Evolutionary conservation across 2,329 filamentous ascomycete species (phyloP).

Genomic region (Dactylellina parvicollis): DNA sequence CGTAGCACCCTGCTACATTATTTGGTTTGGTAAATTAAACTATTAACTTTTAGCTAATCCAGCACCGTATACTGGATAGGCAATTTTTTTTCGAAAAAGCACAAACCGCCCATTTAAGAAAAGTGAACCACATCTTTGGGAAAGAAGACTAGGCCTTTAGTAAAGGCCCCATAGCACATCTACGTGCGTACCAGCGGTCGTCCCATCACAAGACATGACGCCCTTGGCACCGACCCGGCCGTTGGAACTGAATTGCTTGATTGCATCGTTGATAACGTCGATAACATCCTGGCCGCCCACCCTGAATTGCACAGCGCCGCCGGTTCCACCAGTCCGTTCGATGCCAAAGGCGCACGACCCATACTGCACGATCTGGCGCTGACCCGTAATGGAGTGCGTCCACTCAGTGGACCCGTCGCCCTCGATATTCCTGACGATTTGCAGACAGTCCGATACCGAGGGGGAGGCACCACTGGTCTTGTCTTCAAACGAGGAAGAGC

Average conservation of each 20-base stretch:
- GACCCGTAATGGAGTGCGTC: constrained; percentile 48
- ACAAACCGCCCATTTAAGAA: too few relatives aligned
- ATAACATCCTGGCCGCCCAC: constrained; percentile 60
- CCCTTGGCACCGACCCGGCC: constrained; percentile 61
- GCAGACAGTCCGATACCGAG: constrained; percentile 59
- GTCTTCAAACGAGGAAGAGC: constrained; percentile 60
- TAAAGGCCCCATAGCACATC: constrained; percentile 58
- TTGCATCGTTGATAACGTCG: constrained; percentile 60
- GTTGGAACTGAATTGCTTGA: constrained; percentile 58
- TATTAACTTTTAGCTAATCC: too few relatives aligned
- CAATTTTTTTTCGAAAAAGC: too few relatives aligned
- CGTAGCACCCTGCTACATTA: too few relatives aligned
- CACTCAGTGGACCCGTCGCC: constrained; percentile 55
- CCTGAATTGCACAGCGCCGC: constrained; percentile 59
- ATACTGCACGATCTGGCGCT: constrained; percentile 57
- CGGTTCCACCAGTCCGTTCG: constrained; percentile 54
- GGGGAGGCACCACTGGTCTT: constrained; percentile 61
- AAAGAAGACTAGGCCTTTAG: constrained; percentile 36
- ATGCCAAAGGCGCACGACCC: constrained; percentile 61
- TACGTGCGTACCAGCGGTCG: constrained; percentile 28
- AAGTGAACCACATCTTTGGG: too few relatives aligned
- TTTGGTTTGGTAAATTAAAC: too few relatives aligned
- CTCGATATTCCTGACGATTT: constrained; percentile 60
- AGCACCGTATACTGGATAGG: too few relatives aligned
- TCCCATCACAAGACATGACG: constrained; percentile 59